A percentile compares a stretch with the other conserved stretches of the same genome.
Evolutionary conservation across 176 grass and related monocot genomes (phyloP).

Genomic region (Rhynchospora breviuscula): DNA sequence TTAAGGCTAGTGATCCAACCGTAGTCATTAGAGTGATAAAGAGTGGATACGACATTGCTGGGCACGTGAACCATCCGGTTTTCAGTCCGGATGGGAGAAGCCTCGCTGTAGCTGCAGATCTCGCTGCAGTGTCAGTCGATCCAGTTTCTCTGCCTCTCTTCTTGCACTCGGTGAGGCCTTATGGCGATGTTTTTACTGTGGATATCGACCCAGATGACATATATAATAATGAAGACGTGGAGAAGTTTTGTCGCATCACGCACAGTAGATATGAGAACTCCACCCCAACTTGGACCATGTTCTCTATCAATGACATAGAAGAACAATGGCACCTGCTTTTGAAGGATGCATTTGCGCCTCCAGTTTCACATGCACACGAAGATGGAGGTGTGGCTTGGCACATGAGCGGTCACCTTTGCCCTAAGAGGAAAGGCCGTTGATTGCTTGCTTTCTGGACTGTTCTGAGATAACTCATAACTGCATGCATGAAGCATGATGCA

Average conservation of each 20-base stretch:
- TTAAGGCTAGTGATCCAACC: not conserved
- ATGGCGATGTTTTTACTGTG: conserved; percentile 10
- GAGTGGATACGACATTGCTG: conserved; percentile 2
- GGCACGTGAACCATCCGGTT: conserved; percentile 42
- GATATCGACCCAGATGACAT: conserved; percentile 30
- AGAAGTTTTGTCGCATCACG: conserved; percentile 5
- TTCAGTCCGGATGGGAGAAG: conserved; percentile 34
- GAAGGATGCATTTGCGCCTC: too few species aligned
- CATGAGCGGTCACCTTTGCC: too few species aligned
- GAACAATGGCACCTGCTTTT: too few species aligned
- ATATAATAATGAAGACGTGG: conserved; percentile 8
- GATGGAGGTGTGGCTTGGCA: too few species aligned
- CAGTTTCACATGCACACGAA: too few species aligned
- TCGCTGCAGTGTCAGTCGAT: conserved; percentile 28
- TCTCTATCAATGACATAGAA: not conserved
- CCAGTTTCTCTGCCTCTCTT: conserved; percentile 36
- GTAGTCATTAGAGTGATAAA: conserved; percentile 22
- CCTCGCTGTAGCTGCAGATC: conserved; percentile 37
- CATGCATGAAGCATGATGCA: too few species aligned
- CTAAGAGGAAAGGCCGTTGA: too few species aligned
- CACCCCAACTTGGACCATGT: conserved; percentile 32
- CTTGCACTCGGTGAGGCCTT: conserved; percentile 32
- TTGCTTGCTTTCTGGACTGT: too few species aligned
- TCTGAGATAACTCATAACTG: too few species aligned
- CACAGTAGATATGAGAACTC: conserved; percentile 11